Conservation (phyloP, 306 rosid species). For the Inga leiocalycina region DNA sequence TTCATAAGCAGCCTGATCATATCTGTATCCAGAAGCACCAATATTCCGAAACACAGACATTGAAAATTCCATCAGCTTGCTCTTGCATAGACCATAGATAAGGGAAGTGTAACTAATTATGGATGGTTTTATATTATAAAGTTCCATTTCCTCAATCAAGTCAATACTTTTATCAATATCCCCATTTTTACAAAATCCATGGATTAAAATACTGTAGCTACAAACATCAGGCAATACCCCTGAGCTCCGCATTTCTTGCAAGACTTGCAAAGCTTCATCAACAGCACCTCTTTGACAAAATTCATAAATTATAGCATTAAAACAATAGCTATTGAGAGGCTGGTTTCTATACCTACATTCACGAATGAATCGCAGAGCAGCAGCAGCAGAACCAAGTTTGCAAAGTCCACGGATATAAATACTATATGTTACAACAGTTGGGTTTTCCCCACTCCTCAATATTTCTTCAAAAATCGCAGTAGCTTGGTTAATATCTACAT, state of each 20-base stretch:
- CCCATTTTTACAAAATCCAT: slow-evolving; percentile 53
- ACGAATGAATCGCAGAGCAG: slow-evolving; percentile 47
- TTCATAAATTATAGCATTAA: slow-evolving; percentile 55
- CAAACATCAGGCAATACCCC: slow-evolving; percentile 58
- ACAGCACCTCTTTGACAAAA: slow-evolving; percentile 50
- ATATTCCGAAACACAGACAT: slow-evolving; percentile 34
- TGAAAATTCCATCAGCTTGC: slow-evolving; percentile 37
- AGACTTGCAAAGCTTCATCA: slow-evolving; percentile 47
- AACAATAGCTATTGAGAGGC: slow-evolving; percentile 53
- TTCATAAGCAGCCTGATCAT: slow-evolving; percentile 51
- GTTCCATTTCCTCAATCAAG: slow-evolving; percentile 55
- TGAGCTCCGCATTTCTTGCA: slow-evolving; percentile 55
- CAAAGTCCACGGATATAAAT: slow-evolving; percentile 65
- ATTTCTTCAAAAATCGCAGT: slow-evolving; percentile 54
- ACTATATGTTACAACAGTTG: slow-evolving; percentile 59
- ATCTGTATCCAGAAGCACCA: slow-evolving; percentile 43
- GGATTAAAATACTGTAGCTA: slow-evolving; percentile 67
- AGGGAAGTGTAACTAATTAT: slow-evolving; percentile 57
- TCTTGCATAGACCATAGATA: slow-evolving; percentile 55
- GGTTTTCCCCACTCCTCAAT: slow-evolving; percentile 48
- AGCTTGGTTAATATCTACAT: slow-evolving; percentile 48
- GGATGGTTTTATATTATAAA: slow-evolving; percentile 49
- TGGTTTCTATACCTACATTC: slow-evolving; percentile 40
- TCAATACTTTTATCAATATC: slow-evolving; percentile 38
- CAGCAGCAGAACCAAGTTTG: slow-evolving; percentile 46